Conservation (phyloP, 257 asterid species). For the Rubia yunnanensis region DNA sequence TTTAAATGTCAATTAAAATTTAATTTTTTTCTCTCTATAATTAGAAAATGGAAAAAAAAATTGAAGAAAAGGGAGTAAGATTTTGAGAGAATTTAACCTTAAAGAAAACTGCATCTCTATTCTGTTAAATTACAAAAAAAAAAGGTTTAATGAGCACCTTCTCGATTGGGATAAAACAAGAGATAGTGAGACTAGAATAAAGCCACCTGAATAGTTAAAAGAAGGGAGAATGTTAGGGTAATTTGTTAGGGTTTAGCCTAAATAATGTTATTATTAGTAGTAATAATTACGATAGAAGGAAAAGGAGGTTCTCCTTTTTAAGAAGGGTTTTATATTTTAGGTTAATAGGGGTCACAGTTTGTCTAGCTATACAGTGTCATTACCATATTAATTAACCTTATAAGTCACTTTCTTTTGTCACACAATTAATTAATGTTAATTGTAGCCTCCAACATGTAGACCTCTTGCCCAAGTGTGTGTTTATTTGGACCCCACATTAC, state of each 20-base stretch:
- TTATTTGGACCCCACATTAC: slow-evolving; percentile 25
- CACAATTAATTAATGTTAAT: slow-evolving; percentile 9
- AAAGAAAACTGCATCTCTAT: too few species aligned
- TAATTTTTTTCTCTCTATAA: too few species aligned
- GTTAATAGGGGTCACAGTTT: slow-evolving; percentile 35
- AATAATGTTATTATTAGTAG: not conserved
- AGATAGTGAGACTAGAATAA: slow-evolving; percentile 25
- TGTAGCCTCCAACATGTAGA: slow-evolving; percentile 40
- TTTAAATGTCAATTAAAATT: too few species aligned
- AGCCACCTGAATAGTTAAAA: slow-evolving; percentile 16
- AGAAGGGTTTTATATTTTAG: slow-evolving; percentile 8
- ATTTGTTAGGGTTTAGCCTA: not conserved
- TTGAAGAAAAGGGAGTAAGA: too few species aligned
- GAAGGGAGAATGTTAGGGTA: not conserved
- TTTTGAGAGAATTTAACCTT: too few species aligned
- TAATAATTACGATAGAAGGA: not conserved
- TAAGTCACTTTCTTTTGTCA: slow-evolving; percentile 34
- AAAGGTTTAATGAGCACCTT: slow-evolving; percentile 7
- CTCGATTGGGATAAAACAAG: slow-evolving; percentile 25
- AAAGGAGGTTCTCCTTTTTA: slow-evolving; percentile 13
- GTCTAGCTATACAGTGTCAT: slow-evolving; percentile 43
- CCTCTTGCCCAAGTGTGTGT: slow-evolving; percentile 24
- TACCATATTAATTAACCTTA: slow-evolving; percentile 26
- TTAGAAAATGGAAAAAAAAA: too few species aligned
- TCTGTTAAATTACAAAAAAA: too few species aligned